Evolutionary conservation across 2,329 filamentous ascomycete genomes (phyloP), one percentile per base, ranked within the genome.

Genomic region (Teratosphaeria epicoccoides): DNA sequence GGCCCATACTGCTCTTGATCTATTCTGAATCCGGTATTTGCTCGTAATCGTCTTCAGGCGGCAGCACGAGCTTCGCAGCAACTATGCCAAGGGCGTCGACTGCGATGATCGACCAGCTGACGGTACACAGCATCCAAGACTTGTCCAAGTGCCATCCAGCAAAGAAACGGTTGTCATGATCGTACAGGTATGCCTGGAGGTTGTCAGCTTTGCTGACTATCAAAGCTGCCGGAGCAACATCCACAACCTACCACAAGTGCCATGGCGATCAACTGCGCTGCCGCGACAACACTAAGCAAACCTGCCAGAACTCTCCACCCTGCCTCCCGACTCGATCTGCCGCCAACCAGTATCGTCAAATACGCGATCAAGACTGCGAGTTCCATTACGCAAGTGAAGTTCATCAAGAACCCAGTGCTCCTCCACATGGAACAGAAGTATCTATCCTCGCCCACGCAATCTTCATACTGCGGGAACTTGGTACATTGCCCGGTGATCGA

Each of bases 381-480:
- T 68, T 95, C 84, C 37, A 93, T 67, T n/a, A 95, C 82, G 33
- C 88, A 80, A 6, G 86, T 80, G 61, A 96, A 87, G 49, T 84
- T 87, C 73, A 95, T 88, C 57, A 95, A 71, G 70, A 96, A 97
- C 23, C 87, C 89, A 29, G 88, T 83, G 24, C 83, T 88, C 53
- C 87, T 80, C 91, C 91, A 98, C 78, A 94, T 85, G 61, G 83
- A 85, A 75, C 93, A 97, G 71, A 97, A 96, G 63, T 83, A 81
- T 49, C 81, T 77, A 60, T 84, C 79, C 49, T 81, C 78, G 60
- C 76, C 78, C 51, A 74, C 72, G 69, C 87, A 91, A 66, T 88
- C 83, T 52, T 79, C 74, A 50, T 78, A 72, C 57, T 77, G 75
- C 3, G 88, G 88, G 68, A 89, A 93, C 26, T 74, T 71, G 23